Evolutionary conservation across 495 filamentous ascomycete species (phyloP).

Genomic region (Xylaria castorea): DNA sequence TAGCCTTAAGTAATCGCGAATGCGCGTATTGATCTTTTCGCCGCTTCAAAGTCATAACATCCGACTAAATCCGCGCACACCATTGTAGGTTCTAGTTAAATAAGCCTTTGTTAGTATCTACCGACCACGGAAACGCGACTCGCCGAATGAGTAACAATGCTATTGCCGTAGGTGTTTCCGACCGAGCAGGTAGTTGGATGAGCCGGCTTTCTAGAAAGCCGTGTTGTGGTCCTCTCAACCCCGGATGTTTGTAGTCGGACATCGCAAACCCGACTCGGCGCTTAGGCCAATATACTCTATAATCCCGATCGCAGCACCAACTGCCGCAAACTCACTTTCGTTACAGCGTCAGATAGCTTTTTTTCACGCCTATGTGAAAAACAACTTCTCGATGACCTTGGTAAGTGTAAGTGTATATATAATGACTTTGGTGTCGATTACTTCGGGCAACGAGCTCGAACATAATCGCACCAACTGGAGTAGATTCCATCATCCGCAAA

Average conservation of each 20-base stretch:
- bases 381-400: background rate
- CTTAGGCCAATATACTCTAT: background rate
- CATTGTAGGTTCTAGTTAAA: background rate
- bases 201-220: slow-evolving; percentile 11
- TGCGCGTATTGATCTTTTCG: background rate
- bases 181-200: background rate
- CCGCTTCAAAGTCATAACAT: background rate
- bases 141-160: background rate
- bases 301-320: slow-evolving; percentile 5
- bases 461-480: background rate
- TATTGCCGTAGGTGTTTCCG: background rate
- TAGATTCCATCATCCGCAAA: background rate
- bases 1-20: background rate
- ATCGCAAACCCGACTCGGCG: slow-evolving; percentile 12
- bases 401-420: background rate
- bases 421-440: background rate
- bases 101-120: background rate
- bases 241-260: background rate
- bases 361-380: background rate
- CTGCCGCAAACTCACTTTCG: background rate
- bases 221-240: background rate
- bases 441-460: background rate
- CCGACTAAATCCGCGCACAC: background rate
- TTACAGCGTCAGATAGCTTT: background rate
- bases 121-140: background rate